Evolutionary conservation across 352 stramenopile genomes (phyloP), one percentile per base, ranked within the genome.

Genomic region (Phytopythium vexans): DNA sequence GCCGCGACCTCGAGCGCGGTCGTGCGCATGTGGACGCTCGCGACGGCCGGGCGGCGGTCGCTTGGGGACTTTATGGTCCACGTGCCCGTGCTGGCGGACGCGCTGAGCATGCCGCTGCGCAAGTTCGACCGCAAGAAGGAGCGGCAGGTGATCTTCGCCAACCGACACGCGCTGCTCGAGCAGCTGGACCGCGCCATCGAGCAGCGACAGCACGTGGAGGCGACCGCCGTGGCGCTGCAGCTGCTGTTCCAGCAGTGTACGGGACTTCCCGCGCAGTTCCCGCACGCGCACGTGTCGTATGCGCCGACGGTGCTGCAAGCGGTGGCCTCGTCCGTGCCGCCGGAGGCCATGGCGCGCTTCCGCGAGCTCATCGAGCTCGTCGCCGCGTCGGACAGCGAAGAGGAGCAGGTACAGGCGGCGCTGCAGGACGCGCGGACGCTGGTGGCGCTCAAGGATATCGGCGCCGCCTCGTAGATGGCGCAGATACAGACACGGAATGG

Each of bases 111-210:
- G 65, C 84, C 84, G 31, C 54, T 90, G 62, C 74, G 71, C 15
- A 94, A 92, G 54, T 55, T 83, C 16, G 84, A 94, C 58, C 82
- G 84, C 16, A 94, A 94, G 58, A 89, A 89, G 48, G 82, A 94
- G 66, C 76, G 79, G 7, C 77, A 90, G 32, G 52, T 88, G 41
- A 64, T 89, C 6, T 92, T 90, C 32, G 53, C 55, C 6, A 84
- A 88, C 43, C 74, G 82, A 34, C 77, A 89, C 58, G 37, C 51
- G 21, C 56, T 77, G 8, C 49, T 89, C 34, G 62, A 53, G 4
- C 66, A 74, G 40, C 49, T 91, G 41, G 77, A 88, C 6, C 36
- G 48, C 4, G 14, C 27, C 36, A 38, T 38, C 7, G 57, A 66
- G 34, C 51, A 58, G 4, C 7, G 49, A 40, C 27, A 50, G n/a